Base-by-base conservation (phyloP, 352 stramenopile species). In the Globisporangium emineosum region DNA sequence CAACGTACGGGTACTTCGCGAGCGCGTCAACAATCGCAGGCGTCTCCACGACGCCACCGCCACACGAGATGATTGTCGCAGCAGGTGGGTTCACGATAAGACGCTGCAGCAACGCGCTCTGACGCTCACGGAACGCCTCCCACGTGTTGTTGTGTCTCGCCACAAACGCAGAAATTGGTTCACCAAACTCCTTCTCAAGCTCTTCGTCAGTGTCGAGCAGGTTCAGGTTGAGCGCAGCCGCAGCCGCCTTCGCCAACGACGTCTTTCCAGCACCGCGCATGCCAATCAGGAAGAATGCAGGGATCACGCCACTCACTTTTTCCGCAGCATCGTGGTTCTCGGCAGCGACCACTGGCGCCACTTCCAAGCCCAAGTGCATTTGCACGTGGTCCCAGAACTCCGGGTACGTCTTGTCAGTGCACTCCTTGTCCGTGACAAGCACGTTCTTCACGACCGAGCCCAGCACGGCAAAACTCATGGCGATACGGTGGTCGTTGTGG, bases 401-500 rank as follows among this genome's bases (percentile, higher is more conserved):
- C 3, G 97, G 97, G 72, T 99, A 99, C 42, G 96, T 99, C 81
- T 99, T 99, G 61, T 94, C 91, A 6, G 96, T 98, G 76, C 97
- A 99, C 56, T 96, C 93, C 64, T 98, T 98, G 80, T 99, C 97
- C 61, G 96, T 90, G 72, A 99, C 98, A 47, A 96, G 88, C 6
- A 99, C 89, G 66, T 97, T 93, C 32, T 77, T 64, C 32, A 90
- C 81, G 6, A 98, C 94, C 15, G 96, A 85, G 9, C 85, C 96
- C 62, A 98, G 96, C 30, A 98, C 94, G 3, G 93, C 96, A 74
- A 99, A 99, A 64, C 94, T 98, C 96, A 99, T 99, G 23, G 97
- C 96, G 77, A 99, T 99, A 60, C 97, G 89, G 75, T 99, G 97
- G 81, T 99, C 96, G 66, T 99, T 98, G 78, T 99, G 98, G 62